Conservation (phyloP, 1,284 basidiomycete genomes). For the Earliella scabrosa region DNA sequence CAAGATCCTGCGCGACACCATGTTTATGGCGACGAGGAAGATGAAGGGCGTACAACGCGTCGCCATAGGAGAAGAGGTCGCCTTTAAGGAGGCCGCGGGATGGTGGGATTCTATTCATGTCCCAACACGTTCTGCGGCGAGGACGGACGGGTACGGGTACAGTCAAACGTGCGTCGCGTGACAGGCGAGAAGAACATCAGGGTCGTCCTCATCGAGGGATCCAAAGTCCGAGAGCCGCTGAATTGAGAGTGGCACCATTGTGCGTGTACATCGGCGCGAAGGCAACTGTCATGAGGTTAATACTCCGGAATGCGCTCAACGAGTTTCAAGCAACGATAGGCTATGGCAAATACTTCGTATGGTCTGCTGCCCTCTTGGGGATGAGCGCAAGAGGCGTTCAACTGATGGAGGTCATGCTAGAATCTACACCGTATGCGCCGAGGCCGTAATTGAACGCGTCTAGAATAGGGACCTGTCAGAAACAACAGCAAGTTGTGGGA, state of each 20-base stretch:
- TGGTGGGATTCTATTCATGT: background rate
- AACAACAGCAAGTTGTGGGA: background rate
- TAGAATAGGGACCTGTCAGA: too few species aligned
- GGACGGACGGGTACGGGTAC: background rate
- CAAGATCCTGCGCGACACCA: slow-evolving; percentile 18
- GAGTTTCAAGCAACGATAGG: too few species aligned
- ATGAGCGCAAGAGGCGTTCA: too few species aligned
- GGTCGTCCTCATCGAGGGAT: background rate
- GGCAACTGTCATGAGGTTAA: background rate
- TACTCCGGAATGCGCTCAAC: background rate
- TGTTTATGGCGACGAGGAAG: slow-evolving; percentile 9
- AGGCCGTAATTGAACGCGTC: too few species aligned
- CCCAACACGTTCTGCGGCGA: background rate
- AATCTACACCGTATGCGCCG: too few species aligned
- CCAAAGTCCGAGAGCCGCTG: too few species aligned
- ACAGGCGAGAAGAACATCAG: background rate
- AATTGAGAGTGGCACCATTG: too few species aligned
- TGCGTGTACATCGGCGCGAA: background rate
- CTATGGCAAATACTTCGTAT: too few species aligned
- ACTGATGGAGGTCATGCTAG: too few species aligned
- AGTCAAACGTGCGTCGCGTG: slow-evolving; percentile 23
- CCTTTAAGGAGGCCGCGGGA: slow-evolving; percentile 3
- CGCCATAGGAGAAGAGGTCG: background rate
- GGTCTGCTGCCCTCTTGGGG: too few species aligned
- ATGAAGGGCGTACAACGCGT: slow-evolving; percentile 7